phyloP scores from a whole-genome alignment of 2,329 filamentous ascomycete species.

The Paradendryphiella salina region DNA sequence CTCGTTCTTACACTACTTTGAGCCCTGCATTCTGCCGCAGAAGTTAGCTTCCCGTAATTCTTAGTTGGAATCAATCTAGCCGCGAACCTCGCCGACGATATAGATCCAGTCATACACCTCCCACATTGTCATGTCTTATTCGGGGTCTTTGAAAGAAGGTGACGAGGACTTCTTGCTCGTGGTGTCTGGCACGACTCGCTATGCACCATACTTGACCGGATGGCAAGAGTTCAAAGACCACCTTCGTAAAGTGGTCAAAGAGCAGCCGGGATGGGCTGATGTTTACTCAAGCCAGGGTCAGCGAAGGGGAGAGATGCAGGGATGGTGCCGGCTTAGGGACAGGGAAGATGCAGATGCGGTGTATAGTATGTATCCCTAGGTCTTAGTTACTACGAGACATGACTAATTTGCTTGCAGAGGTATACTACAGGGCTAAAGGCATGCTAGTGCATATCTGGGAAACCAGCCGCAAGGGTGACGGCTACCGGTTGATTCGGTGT shows the following conservation, averaged over 20 bases:
- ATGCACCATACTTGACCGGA: conserved; percentile 34
- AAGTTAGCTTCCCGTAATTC: no score
- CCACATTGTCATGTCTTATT: conserved; percentile 16
- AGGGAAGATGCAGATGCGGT: conserved; percentile 41
- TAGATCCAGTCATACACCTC: background rate
- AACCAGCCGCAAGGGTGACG: conserved; percentile 32
- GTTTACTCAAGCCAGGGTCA: conserved; percentile 33
- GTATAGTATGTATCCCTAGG: conserved; percentile 30
- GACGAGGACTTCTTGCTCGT: conserved; percentile 39
- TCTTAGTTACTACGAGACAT: background rate
- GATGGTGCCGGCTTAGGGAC: conserved; percentile 44
- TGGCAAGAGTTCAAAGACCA: conserved; percentile 48
- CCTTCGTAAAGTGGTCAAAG: conserved; percentile 38
- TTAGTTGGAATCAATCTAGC: background rate
- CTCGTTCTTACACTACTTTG: no score
- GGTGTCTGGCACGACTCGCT: conserved; percentile 30
- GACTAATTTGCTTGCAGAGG: conserved; percentile 17
- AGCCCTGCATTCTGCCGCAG: no score
- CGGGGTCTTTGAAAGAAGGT: conserved; percentile 19
- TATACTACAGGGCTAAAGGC: conserved; percentile 26
- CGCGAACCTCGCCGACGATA: background rate
- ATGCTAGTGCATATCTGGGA: conserved; percentile 42
- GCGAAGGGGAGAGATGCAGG: conserved; percentile 38
- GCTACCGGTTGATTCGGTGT: conserved; percentile 39
- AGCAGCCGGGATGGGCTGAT: conserved; percentile 47